A percentile compares a stretch with the other conserved stretches of the same genome.
phyloP scores from a whole-genome alignment of 352 stramenopile species.

The Pythium inflatum region DNA sequence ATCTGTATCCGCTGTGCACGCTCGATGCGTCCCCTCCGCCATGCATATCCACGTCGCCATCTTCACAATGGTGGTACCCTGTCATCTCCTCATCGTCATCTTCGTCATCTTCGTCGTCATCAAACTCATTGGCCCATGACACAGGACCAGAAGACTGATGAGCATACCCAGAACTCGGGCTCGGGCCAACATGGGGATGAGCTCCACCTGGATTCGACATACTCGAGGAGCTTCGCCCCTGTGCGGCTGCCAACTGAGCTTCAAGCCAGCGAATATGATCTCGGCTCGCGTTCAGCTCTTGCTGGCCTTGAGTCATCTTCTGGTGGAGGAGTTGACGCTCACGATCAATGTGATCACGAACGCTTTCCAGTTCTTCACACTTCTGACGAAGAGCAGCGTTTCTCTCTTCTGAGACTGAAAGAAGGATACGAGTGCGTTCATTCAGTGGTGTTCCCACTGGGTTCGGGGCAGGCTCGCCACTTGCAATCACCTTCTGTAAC shows the following conservation, averaged over 20 bases:
- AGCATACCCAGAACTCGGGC: constrained; percentile 10
- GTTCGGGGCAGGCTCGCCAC: constrained; percentile 31
- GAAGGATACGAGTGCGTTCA: constrained; percentile 64
- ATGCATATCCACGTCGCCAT: constrained; percentile 57
- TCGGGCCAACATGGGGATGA: constrained; percentile 1
- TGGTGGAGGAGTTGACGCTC: constrained; percentile 58
- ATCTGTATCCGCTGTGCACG: constrained; percentile 9
- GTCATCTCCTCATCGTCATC: constrained; percentile 44
- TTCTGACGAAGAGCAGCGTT: constrained; percentile 73
- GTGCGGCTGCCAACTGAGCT: constrained; percentile 43
- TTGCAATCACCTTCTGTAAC: constrained; percentile 71
- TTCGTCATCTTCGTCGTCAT: constrained; percentile 69
- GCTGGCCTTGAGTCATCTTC: constrained; percentile 51
- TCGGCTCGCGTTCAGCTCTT: constrained; percentile 53
- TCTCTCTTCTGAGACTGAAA: constrained; percentile 78
- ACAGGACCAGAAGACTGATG: constrained; percentile 27
- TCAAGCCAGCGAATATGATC: constrained; percentile 74
- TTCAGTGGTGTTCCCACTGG: constrained; percentile 47
- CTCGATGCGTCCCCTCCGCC: constrained; percentile 27
- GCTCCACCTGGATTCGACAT: constrained; percentile 25
- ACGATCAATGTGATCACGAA: constrained; percentile 44
- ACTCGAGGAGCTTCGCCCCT: constrained; percentile 23
- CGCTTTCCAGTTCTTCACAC: constrained; percentile 72
- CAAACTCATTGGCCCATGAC: constrained; percentile 77
- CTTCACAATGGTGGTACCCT: constrained; percentile 42